Percentiles rank a stretch among this genome's conserved stretches.
phyloP scores from a whole-genome alignment of 345 rosid genomes.

The Salix suchowensis region DNA sequence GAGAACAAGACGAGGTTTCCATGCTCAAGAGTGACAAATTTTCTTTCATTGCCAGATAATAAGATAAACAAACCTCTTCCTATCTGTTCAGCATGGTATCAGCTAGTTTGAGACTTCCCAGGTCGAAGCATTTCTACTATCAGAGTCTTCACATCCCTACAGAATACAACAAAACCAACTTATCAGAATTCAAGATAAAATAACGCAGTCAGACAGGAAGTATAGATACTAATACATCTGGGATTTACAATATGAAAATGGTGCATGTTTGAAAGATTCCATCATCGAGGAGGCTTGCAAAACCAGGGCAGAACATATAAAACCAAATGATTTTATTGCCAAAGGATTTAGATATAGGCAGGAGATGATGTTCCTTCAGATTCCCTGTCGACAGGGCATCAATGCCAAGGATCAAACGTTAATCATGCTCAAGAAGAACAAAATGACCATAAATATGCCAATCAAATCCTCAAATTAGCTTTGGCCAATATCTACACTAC shows the following conservation, averaged over 20 bases:
- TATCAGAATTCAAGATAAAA: background rate
- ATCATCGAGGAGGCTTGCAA: background rate
- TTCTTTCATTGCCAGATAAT: background rate
- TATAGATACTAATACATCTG: background rate
- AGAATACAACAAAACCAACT: slow-evolving; percentile 18
- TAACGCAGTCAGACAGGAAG: background rate
- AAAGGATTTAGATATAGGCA: background rate
- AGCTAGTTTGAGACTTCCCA: slow-evolving; percentile 42
- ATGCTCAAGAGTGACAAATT: background rate
- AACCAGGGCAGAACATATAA: background rate
- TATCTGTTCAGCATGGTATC: slow-evolving; percentile 10
- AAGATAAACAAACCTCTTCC: slow-evolving; percentile 3
- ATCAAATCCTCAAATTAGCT: background rate
- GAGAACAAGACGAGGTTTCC: background rate
- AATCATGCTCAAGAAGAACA: background rate
- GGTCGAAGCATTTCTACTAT: slow-evolving; percentile 90
- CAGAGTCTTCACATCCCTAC: slow-evolving; percentile 85
- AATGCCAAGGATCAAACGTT: background rate
- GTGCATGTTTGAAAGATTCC: background rate
- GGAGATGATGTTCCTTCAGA: background rate
- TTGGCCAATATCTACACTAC: background rate
- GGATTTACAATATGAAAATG: background rate
- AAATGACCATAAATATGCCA: background rate
- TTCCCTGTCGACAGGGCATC: background rate
- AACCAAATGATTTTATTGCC: background rate